phyloP scores from a whole-genome alignment of 768 basidiomycete genomes.

The Arthromyces matolae region DNA sequence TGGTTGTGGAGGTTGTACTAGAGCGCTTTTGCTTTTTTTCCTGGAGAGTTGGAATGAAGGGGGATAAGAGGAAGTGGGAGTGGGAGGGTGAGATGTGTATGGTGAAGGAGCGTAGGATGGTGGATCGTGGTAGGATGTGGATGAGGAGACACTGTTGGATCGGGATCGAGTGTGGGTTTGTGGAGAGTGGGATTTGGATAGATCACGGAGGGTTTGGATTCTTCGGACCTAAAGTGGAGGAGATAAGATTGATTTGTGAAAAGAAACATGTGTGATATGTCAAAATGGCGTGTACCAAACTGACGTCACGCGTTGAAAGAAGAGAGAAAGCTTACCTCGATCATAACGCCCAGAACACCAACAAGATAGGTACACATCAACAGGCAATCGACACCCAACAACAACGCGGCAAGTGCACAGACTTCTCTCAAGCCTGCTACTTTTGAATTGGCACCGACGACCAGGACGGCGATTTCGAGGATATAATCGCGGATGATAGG shows the following conservation, averaged over 20 bases:
- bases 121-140: slow-evolving; percentile 16
- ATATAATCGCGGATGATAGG: slow-evolving; percentile 90
- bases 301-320: slow-evolving; percentile 1
- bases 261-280: no score
- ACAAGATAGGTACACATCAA: slow-evolving; percentile 89
- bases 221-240: slow-evolving; percentile 56
- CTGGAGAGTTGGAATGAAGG: no score
- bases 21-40: slow-evolving; percentile 27
- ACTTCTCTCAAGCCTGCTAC: slow-evolving; percentile 92
- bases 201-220: slow-evolving; percentile 57
- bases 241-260: no score
- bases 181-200: slow-evolving; percentile 21
- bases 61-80: slow-evolving; percentile 12
- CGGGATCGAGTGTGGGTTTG: slow-evolving; percentile 29
- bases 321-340: slow-evolving; percentile 64
- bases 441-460: slow-evolving; percentile 80
- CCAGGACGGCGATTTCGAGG: slow-evolving; percentile 85
- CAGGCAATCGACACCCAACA: slow-evolving; percentile 82
- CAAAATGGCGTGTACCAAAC: no score
- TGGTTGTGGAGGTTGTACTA: slow-evolving; percentile 27
- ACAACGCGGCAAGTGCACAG: slow-evolving; percentile 89
- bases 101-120: slow-evolving; percentile 25
- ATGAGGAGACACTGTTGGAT: slow-evolving; percentile 30
- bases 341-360: slow-evolving; percentile 89
- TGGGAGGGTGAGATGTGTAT: slow-evolving; percentile 19